Base-by-base conservation (phyloP, 345 rosid genomes). In the Syzygium oleosum region DNA sequence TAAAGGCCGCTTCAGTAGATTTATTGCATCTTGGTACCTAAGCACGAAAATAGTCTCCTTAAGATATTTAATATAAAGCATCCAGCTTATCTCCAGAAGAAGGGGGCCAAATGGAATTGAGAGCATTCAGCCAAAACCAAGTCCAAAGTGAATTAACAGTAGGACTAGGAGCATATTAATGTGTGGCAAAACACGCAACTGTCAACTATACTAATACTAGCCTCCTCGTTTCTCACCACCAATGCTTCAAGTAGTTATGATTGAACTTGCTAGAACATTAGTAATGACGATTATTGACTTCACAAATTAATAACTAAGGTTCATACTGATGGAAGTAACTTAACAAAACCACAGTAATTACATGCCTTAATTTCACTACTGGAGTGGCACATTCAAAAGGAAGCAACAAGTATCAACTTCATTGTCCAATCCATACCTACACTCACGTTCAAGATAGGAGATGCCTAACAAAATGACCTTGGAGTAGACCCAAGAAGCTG, bases 401-500 rank as follows among this genome's bases (percentile, higher is more conserved):
- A 59, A 58, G 56, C 79, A n/a, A 65, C 5, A 43, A 61, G 43
- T 52, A 86, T 86, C 46, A 11, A 53, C 41, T 58, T 34, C 80
- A 84, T 51, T 87, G 31, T 43, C 34, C 41, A 23, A 46, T 68
- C 59, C 91, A 86, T 97, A 94, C 99, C 99, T 96, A 23, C 88
- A 94, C 90, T 92, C 96, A 83, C 77, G 92, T 92, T 97, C 99
- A 87, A 96, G 96, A 92, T 93, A 95, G 84, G 99, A 96, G 91
- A 95, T 85, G 90, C 99, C 99, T 61, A 97, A 91, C 86, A 93
- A 89, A 87, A 94, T 91, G 89, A 97, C 95, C 92, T 97, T 96
- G 49, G 99, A 96, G 93, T 94, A 95, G 52, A 96, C 95, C 98
- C 96, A 96, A 52, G 95, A 90, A 77, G 95, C 93, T 41, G 96